These are phyloP conservation scores for Phytophthora pluvialis DNA, from an alignment of 352 stramenopile species.

Conservation along the genomic window DNA sequence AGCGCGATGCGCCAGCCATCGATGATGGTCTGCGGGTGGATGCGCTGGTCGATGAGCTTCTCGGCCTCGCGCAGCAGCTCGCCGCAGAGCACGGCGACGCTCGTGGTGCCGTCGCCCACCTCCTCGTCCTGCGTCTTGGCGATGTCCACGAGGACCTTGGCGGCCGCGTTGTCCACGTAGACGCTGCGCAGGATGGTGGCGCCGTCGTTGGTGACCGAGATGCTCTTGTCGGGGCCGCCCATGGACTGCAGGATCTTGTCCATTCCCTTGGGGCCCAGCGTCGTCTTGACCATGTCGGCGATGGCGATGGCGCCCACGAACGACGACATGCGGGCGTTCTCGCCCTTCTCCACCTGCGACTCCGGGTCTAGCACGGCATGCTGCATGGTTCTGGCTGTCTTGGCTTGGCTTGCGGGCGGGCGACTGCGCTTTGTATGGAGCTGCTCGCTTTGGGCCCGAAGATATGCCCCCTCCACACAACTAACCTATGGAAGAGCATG, in stretches of 20 bases:
- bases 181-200: constrained; percentile 98
- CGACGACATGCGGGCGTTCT: constrained; percentile 98
- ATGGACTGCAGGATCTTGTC: constrained; percentile 99
- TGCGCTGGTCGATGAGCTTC: constrained; percentile 95
- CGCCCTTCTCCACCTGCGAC: constrained; percentile 92
- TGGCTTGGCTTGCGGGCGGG: not conserved
- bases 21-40: constrained; percentile 99
- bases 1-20: constrained; percentile 97
- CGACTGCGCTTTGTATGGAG: constrained; percentile 29
- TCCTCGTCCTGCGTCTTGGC: constrained; percentile 99
- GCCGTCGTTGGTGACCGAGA: constrained; percentile 99
- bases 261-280: constrained; percentile 99
- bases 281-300: constrained; percentile 99
- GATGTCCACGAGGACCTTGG: constrained; percentile 99
- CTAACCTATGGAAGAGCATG: constrained; percentile 5
- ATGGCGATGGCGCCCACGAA: constrained; percentile 99
- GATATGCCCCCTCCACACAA: constrained; percentile 32
- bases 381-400: constrained; percentile 23
- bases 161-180: constrained; percentile 98
- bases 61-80: constrained; percentile 98
- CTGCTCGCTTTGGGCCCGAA: constrained; percentile 15
- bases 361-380: constrained; percentile 80
- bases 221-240: constrained; percentile 84
- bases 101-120: constrained; percentile 99
- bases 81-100: constrained; percentile 96